phyloP scores from a whole-genome alignment of 768 basidiomycete genomes.

The Podaxis pistillaris region DNA sequence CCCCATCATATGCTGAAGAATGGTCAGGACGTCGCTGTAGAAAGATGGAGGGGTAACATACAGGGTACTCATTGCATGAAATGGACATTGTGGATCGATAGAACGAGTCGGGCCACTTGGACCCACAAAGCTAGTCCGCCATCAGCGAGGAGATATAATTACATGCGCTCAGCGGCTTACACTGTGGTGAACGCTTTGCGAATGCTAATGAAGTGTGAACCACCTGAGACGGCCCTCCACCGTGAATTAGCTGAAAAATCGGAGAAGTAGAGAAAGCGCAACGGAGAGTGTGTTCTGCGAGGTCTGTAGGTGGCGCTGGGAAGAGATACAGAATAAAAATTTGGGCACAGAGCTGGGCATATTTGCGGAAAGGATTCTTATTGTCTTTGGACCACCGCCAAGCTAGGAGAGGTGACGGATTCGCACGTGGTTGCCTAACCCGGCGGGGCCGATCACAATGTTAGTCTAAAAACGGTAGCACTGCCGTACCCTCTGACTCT shows the following conservation, averaged over 20 bases:
- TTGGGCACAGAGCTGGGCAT: slow-evolving; percentile 8
- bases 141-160: not conserved
- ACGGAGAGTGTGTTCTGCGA: not conserved
- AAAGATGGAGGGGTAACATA: not conserved
- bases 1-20: slow-evolving; percentile 21
- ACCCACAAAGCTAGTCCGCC: not conserved
- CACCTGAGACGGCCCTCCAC: not conserved
- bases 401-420: not conserved
- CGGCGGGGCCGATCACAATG: slow-evolving; percentile 3
- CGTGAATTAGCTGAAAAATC: not conserved
- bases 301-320: not conserved
- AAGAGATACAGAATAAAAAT: not conserved
- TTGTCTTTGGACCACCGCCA: not conserved
- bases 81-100: not conserved
- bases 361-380: slow-evolving; percentile 11
- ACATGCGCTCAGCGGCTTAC: not conserved
- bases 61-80: slow-evolving; percentile 1
- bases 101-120: not conserved
- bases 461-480: slow-evolving; percentile 1
- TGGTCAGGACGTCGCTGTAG: not conserved
- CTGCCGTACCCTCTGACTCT: slow-evolving; percentile 3
- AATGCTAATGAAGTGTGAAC: not conserved
- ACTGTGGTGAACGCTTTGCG: not conserved
- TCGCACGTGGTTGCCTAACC: slow-evolving; percentile 5
- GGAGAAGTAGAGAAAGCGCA: not conserved